Evolutionary conservation across 441 rosid genomes (phyloP).

Genomic region (Jatropha podagrica): DNA sequence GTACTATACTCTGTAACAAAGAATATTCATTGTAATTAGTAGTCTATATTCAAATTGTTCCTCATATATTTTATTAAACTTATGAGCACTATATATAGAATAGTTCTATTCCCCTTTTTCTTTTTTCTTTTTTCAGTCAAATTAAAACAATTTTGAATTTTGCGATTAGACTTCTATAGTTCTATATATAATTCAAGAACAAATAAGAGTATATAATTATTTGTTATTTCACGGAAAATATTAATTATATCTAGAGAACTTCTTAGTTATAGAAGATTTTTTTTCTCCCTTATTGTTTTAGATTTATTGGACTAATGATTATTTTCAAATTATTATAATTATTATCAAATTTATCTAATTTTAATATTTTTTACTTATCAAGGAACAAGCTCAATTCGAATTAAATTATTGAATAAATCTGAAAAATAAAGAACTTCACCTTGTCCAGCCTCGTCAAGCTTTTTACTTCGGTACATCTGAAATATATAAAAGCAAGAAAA

Average conservation of each 20-base stretch:
- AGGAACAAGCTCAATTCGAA: background rate
- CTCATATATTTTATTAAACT: too few relatives aligned
- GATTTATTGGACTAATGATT: background rate
- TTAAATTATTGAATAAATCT: background rate
- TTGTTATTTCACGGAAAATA: too few relatives aligned
- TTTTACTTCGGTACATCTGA: slow-evolving; percentile 92
- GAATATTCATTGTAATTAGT: too few relatives aligned
- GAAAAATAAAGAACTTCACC: slow-evolving; percentile 32
- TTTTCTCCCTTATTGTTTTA: too few relatives aligned
- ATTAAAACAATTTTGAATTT: background rate
- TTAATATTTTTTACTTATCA: background rate
- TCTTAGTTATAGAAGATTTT: background rate
- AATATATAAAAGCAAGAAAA: background rate
- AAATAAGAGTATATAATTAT: too few relatives aligned
- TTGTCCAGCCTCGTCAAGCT: slow-evolving; percentile 57
- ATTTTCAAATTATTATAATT: background rate
- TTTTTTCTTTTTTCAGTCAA: background rate
- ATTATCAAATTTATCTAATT: background rate
- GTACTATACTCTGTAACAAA: too few relatives aligned
- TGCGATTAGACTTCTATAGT: background rate
- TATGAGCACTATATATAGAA: too few relatives aligned
- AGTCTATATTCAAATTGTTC: too few relatives aligned
- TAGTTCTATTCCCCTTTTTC: background rate
- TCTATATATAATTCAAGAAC: too few relatives aligned
- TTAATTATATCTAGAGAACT: background rate